A percentile compares a stretch with the other conserved stretches of the same genome.
phyloP scores from a whole-genome alignment of 108 stramenopile species.

The Hondaea fermentalgiana region DNA sequence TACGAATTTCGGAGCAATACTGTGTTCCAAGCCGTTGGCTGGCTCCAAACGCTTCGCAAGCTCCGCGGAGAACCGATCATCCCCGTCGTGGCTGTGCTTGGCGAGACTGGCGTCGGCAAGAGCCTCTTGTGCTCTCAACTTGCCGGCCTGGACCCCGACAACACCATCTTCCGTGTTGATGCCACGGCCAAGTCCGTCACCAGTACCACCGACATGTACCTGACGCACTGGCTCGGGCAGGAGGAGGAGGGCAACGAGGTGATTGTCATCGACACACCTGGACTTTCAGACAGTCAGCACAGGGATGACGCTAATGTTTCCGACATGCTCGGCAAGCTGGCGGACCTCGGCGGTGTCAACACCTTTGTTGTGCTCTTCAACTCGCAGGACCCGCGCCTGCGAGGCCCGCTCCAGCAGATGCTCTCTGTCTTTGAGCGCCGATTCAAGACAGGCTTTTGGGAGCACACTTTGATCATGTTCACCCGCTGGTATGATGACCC shows the following conservation, averaged over 20 bases:
- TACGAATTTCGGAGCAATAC: background rate
- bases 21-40: background rate
- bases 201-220: background rate
- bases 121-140: background rate
- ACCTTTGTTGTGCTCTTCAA: background rate
- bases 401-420: background rate
- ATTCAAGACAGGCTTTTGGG: background rate
- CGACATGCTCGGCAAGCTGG: background rate
- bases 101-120: background rate
- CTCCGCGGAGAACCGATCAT: background rate
- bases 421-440: background rate
- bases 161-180: background rate
- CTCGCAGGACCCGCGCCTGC: background rate
- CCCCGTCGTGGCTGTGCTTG: background rate
- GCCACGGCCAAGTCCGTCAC: background rate
- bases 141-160: background rate
- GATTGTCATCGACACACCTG: background rate
- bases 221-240: background rate
- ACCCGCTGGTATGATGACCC: background rate
- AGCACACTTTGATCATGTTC: background rate
- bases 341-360: background rate
- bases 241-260: background rate
- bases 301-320: background rate
- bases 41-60: background rate
- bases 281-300: background rate